phyloP scores from a whole-genome alignment of 129 eudicot species.

The Flaveria trinervia region DNA sequence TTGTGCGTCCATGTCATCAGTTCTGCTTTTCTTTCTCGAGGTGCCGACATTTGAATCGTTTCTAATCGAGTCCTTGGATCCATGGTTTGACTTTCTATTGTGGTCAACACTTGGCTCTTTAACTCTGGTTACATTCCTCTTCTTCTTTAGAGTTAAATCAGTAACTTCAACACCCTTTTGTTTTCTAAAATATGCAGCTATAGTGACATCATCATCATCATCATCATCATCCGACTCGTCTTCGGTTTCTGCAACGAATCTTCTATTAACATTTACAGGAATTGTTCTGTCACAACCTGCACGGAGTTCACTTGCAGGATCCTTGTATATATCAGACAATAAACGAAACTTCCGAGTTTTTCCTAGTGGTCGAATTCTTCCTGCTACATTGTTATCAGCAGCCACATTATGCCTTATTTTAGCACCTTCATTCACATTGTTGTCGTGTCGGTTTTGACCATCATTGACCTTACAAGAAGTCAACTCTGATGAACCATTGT shows the following conservation, averaged over 20 bases:
- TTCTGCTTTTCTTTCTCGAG: slow-evolving; percentile 11
- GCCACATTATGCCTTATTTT: slow-evolving; percentile 13
- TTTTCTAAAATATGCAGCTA: slow-evolving; percentile 24
- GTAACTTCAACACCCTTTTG: slow-evolving; percentile 22
- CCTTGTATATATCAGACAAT: slow-evolving; percentile 39
- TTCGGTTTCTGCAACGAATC: slow-evolving; percentile 27
- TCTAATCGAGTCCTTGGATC: neutral
- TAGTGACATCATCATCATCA: slow-evolving; percentile 33
- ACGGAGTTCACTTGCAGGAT: slow-evolving; percentile 22
- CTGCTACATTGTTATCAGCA: neutral
- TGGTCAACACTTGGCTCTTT: slow-evolving; percentile 21
- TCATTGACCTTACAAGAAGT: slow-evolving; percentile 7
- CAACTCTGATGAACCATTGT: slow-evolving; percentile 12
- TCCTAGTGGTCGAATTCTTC: slow-evolving; percentile 20
- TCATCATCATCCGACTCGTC: slow-evolving; percentile 34
- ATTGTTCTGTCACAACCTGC: slow-evolving; percentile 3
- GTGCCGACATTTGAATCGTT: neutral
- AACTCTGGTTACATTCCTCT: slow-evolving; percentile 15
- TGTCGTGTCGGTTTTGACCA: slow-evolving; percentile 1
- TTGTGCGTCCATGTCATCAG: neutral
- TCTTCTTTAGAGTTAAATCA: slow-evolving; percentile 9
- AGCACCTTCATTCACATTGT: slow-evolving; percentile 11
- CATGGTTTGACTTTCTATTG: slow-evolving; percentile 24
- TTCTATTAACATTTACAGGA: slow-evolving; percentile 23
- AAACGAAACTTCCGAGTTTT: slow-evolving; percentile 28